Evolutionary conservation across 2,329 filamentous ascomycete species (phyloP).

Genomic region (Sporothrix curviconia): DNA sequence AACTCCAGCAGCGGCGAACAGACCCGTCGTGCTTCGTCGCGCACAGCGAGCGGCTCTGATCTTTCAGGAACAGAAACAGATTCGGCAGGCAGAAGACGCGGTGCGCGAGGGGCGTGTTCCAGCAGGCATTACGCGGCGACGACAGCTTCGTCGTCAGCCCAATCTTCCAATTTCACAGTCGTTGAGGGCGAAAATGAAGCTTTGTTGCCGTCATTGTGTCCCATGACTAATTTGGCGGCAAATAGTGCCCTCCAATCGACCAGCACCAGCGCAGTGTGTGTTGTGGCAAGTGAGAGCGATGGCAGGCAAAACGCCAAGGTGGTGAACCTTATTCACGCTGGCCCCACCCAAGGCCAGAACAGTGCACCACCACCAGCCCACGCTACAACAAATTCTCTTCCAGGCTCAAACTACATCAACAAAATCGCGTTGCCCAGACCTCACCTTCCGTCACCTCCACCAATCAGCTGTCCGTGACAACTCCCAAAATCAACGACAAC

Average conservation of each 20-base stretch:
- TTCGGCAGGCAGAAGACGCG: slow-evolving; percentile 14
- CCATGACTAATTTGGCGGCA: neutral
- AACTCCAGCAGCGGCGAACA: slow-evolving; percentile 5
- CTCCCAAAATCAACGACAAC: neutral
- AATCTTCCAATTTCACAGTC: neutral
- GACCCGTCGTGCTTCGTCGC: slow-evolving; percentile 16
- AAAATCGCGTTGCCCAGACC: neutral
- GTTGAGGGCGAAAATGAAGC: neutral
- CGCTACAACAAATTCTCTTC: neutral
- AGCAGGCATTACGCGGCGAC: neutral
- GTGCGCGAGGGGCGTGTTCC: slow-evolving; percentile 12
- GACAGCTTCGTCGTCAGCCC: neutral
- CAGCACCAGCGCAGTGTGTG: neutral
- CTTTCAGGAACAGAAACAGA: slow-evolving; percentile 17
- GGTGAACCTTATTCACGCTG: slow-evolving; percentile 1
- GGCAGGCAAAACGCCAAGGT: too few species aligned
- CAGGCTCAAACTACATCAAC: neutral
- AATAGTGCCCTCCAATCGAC: neutral
- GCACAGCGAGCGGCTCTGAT: slow-evolving; percentile 18
- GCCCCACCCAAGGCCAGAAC: slow-evolving; percentile 8
- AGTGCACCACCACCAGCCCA: neutral
- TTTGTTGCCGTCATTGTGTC: neutral
- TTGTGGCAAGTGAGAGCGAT: neutral
- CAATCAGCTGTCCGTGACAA: neutral
- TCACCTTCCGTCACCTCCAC: neutral